Percentiles rank a stretch among this genome's conserved stretches.
Conservation (phyloP, 1,284 basidiomycete species). For the Tilletiopsis washingtonensis region DNA sequence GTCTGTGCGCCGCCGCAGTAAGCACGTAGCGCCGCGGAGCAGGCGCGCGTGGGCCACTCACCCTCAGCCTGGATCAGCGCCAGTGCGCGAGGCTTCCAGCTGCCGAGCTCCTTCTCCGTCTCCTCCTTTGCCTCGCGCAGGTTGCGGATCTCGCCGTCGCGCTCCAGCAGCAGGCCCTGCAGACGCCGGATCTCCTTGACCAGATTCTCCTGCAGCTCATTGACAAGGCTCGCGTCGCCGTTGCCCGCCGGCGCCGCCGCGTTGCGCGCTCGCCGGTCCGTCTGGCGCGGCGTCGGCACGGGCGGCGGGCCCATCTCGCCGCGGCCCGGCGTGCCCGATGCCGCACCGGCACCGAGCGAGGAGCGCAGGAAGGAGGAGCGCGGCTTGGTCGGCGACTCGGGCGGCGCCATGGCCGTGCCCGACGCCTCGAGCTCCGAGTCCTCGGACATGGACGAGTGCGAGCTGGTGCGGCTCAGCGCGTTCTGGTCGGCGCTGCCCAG, state of each 20-base stretch:
- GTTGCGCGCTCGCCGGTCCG: slow-evolving; percentile 31
- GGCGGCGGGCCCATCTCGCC: slow-evolving; percentile 6
- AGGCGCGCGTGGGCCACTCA: slow-evolving; percentile 1
- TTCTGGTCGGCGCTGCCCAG: too few relatives aligned
- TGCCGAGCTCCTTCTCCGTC: slow-evolving; percentile 30
- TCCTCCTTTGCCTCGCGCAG: slow-evolving; percentile 16
- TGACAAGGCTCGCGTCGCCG: slow-evolving; percentile 31
- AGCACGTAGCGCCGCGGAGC: slow-evolving; percentile 8
- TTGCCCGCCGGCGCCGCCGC: slow-evolving; percentile 29
- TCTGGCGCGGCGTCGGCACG: slow-evolving; percentile 18
- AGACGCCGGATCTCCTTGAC: slow-evolving; percentile 32
- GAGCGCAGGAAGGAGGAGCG: not conserved
- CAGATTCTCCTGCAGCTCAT: slow-evolving; percentile 35
- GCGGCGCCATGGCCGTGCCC: not conserved
- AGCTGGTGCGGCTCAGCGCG: too few relatives aligned
- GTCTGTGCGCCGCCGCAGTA: slow-evolving; percentile 51
- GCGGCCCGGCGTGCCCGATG: slow-evolving; percentile 18
- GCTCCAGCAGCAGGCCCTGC: slow-evolving; percentile 29
- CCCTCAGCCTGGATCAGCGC: slow-evolving; percentile 32
- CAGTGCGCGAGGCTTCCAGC: slow-evolving; percentile 34
- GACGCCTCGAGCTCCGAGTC: not conserved
- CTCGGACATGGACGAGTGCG: not conserved
- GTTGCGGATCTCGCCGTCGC: slow-evolving; percentile 18
- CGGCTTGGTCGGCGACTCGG: not conserved
- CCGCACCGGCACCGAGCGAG: slow-evolving; percentile 10